Base-by-base conservation (phyloP, 2,329 filamentous ascomycete genomes). In the Penicillium griseofulvum region DNA sequence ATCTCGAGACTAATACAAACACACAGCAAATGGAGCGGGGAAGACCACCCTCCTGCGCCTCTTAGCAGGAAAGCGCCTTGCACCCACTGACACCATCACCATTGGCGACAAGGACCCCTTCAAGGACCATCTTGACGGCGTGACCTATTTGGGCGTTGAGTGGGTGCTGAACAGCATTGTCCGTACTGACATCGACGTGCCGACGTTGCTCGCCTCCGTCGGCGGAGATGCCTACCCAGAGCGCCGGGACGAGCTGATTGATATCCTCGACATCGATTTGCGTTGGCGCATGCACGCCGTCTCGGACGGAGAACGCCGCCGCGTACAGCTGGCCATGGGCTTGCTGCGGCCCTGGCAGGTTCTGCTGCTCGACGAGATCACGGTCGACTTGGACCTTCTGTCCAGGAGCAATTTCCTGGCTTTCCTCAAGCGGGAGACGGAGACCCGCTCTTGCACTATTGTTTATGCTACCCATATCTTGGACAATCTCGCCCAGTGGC, bases 91-190 rank as follows among this genome's bases (percentile, higher is more conserved):
- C 69, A 86, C 87, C 61, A 89, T 99, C 72, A 79, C 78, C 67
- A 87, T 99, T 59, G 88, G 85, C 46, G 90, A 89, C 60, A 85
- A 90, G 46, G 94, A 99, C 75, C 94, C 94, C 9, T 99, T 99
- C 83, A 89, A 90, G 73, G 83, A 91, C 34, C 86, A 87, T 11
- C 85, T 97, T 28, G 90, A 96, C 76, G 94, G 94, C 59, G 93
- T 99, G 31, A 97, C 93, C 22, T 99, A 99, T 75, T 88, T 99
- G 8, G 94, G 94, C 0, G 85, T 97, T 0, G 94, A 99, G 80
- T 99, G 94, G 94, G 94, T 97, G 3, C 83, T 99, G 10, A 97
- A 97, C 79, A 90, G 90, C 46, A 96, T 97, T 67, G 94, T 97
- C 45, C 89, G 93, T 49, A 95, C 88, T 29, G 94, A 99, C 74